Conservation (phyloP, 1,284 basidiomycete species). For the Papiliotrema fonsecae region DNA sequence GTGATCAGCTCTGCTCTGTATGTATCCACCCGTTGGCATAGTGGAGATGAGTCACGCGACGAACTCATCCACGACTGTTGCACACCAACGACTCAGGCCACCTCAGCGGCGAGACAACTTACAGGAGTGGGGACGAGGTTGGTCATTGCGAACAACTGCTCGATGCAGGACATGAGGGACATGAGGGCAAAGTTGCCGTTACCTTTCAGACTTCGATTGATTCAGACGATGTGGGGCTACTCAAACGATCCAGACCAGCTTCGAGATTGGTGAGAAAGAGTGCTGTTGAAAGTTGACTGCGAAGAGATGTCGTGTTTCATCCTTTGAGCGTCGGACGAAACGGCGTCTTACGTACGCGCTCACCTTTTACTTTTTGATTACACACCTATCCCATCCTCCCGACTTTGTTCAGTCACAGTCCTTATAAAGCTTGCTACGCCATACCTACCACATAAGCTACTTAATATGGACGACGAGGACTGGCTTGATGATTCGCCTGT, state of each 20-base stretch:
- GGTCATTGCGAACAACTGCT: background rate
- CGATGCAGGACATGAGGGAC: constrained; percentile 1
- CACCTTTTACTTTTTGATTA: too few species aligned
- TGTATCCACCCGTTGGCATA: too few species aligned
- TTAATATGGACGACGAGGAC: constrained; percentile 32
- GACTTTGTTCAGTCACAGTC: too few species aligned
- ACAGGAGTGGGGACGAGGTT: constrained; percentile 1
- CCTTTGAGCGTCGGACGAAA: background rate
- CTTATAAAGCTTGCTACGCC: too few species aligned
- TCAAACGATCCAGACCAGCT: background rate
- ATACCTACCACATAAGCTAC: background rate
- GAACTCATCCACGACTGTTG: too few species aligned
- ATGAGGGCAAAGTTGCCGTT: background rate
- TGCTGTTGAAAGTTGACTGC: background rate
- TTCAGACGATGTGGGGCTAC: background rate
- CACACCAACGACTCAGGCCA: too few species aligned
- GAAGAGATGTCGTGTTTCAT: background rate
- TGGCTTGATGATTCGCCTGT: constrained; percentile 29
- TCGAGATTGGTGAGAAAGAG: background rate
- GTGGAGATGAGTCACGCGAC: too few species aligned
- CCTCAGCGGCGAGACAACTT: background rate
- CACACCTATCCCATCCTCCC: too few species aligned
- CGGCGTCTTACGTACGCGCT: too few species aligned
- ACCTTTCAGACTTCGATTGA: background rate
- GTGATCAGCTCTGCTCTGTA: background rate